Evolutionary conservation across 2,329 filamentous ascomycete genomes (phyloP).

Genomic region (Huntiella decipiens): DNA sequence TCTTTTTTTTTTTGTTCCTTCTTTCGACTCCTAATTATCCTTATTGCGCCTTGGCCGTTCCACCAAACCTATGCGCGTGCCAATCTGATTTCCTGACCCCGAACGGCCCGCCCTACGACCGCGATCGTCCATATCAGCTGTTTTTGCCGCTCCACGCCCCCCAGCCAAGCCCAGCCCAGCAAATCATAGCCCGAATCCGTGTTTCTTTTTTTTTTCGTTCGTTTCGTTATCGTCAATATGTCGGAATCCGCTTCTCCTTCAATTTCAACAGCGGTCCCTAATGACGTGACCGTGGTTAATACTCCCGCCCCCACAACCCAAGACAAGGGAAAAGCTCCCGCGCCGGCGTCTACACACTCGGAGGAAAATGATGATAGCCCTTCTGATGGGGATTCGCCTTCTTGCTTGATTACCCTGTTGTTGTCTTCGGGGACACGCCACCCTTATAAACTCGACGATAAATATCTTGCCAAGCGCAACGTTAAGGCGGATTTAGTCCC

Average conservation of each 20-base stretch:
- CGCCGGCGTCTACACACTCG: slow-evolving; percentile 10
- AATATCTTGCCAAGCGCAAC: slow-evolving; percentile 63
- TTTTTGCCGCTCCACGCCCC: neutral
- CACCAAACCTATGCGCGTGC: too few relatives aligned
- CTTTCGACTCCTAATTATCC: too few relatives aligned
- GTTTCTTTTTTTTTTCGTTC: neutral
- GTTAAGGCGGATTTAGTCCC: slow-evolving; percentile 49
- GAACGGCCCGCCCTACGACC: too few relatives aligned
- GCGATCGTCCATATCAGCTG: too few relatives aligned
- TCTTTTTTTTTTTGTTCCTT: too few relatives aligned
- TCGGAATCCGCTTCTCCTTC: neutral
- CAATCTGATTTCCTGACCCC: too few relatives aligned
- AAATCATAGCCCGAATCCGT: neutral
- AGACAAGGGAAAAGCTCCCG: slow-evolving; percentile 12
- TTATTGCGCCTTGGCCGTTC: too few relatives aligned
- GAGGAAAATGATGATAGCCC: neutral
- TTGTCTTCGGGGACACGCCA: slow-evolving; percentile 67
- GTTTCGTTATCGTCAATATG: neutral
- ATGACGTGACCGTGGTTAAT: too few relatives aligned
- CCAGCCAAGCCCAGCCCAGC: neutral
- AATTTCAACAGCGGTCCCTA: neutral
- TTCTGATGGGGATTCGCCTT: slow-evolving; percentile 15
- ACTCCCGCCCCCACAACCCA: neutral
- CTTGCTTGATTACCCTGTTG: slow-evolving; percentile 63
- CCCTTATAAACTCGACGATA: slow-evolving; percentile 76